Percentiles rank a stretch among this genome's conserved stretches.
phyloP scores from a whole-genome alignment of 2,329 filamentous ascomycete genomes.

The Septoria petroselini region DNA sequence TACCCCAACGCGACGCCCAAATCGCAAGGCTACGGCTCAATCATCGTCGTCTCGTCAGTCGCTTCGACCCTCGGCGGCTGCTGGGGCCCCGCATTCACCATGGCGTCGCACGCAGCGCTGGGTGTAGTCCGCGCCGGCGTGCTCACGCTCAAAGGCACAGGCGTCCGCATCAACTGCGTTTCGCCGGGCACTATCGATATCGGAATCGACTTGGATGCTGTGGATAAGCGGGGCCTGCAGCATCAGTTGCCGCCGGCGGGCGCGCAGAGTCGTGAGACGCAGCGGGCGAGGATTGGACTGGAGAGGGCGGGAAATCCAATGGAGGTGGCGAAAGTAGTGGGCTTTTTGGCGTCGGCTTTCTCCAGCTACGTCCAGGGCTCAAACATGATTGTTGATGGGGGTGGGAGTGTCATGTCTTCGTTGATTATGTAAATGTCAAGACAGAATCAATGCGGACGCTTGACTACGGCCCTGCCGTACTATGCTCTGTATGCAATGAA shows the following conservation, averaged over 20 bases:
- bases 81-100: slow-evolving; percentile 61
- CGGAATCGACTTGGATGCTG: slow-evolving; percentile 48
- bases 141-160: slow-evolving; percentile 56
- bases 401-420: slow-evolving; percentile 44
- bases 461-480: no score
- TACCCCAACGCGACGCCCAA: slow-evolving; percentile 63
- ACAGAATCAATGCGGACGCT: no score
- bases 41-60: slow-evolving; percentile 59
- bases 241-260: slow-evolving; percentile 56
- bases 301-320: slow-evolving; percentile 57
- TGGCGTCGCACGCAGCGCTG: slow-evolving; percentile 58
- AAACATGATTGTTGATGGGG: slow-evolving; percentile 62
- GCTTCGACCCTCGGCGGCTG: slow-evolving; percentile 56
- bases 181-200: slow-evolving; percentile 49
- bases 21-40: slow-evolving; percentile 58
- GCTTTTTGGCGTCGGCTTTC: slow-evolving; percentile 62
- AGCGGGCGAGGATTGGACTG: slow-evolving; percentile 54
- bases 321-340: slow-evolving; percentile 59
- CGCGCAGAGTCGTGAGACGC: slow-evolving; percentile 51
- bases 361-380: slow-evolving; percentile 61
- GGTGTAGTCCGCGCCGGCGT: slow-evolving; percentile 60
- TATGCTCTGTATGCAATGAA: no score
- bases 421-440: slow-evolving; percentile 37
- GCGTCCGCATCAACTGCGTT: slow-evolving; percentile 58
- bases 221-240: slow-evolving; percentile 51